Base-by-base conservation (phyloP, 768 basidiomycete species). In the Pleurotus sapidus region DNA sequence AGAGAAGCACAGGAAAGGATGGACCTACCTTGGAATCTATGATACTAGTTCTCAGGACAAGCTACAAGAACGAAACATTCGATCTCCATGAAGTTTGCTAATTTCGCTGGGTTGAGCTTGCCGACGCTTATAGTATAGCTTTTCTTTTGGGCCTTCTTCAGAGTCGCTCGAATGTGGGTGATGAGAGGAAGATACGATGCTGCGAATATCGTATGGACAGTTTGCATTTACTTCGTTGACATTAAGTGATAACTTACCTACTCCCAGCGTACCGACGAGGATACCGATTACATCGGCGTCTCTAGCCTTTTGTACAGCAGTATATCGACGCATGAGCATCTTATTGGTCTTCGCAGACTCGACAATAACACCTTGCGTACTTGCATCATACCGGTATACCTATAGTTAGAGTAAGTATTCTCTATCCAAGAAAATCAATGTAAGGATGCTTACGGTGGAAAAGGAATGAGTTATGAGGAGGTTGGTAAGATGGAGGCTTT, bases 51-150 rank as follows among this genome's bases (percentile, higher is more conserved):
- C 68, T 99, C 95, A 0, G 89, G 89, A 70, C 97, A 99, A 2
- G 95, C 95, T 3, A 97, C 91, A 57, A 97, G 79, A 15, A 98
- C 88, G 65, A 94, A 98, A 65, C 95, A 96, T 67, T 98, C 96
- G 49, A 99, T 88, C 69, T 98, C 95, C 65, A 91, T 81, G 69
- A 98, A 98, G 71, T 98, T 99, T 7, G 88, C 96, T 18, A 98
- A 80, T 65, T 98, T 98, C 5, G 94, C 83, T 0, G 97, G 95
- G 63, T 93, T 97, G 47, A 97, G 82, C 71, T 96, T 94, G 38
- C 97, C 96, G 0, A 99, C 95, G 54, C 87, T 91, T 62, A 99
- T 84, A 2, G 96, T 98, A 72, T 98, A 99, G 60, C 84, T 85
- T 69, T 98, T 98, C 74, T 95, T 96, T 59, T 81, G 83, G 1